Base-by-base conservation (phyloP, 2,329 filamentous ascomycete genomes). In the Leptographium lundbergii region DNA sequence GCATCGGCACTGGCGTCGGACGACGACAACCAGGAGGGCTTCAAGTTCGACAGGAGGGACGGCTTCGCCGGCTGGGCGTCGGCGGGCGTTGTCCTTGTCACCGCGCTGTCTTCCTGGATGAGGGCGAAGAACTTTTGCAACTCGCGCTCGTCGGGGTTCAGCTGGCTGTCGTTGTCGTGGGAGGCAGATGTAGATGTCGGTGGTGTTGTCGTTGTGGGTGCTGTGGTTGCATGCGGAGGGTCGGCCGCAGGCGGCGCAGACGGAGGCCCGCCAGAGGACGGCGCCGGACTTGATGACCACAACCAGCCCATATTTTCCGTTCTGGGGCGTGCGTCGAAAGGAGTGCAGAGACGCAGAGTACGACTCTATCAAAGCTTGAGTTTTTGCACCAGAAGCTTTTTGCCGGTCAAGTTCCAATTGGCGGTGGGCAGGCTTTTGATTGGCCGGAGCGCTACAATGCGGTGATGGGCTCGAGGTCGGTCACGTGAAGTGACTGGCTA, bases 261-360 rank as follows among this genome's bases (percentile, higher is more conserved):
- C 54, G 45, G 56, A 19, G 54, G 22, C 24, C n/a, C 27, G 6
- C 50, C 24, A 39, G 64, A 55, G 22, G 73, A 61, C 19, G 72
- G 62, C 19, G 47, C 2, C n/a, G 70, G 63, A 6, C 72, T 74
- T 61, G 78, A 74, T 61, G 78, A 74, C 80, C 81, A 85, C 62
- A 84, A 73, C 82, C 82, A 86, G 64, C 81, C 81, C 82, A 86
- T 86, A 0, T 29, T 56, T 13, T 17, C 17, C 22, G 36, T 36
- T n/a, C 10, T 54, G n/a, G 32, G 14, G 51, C 34, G 11, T 4
- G 50, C 14, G 14, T 6, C 27, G 51, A 36, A 29, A 25, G 13
- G 32, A 27, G 48, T 24, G 25, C 13, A 29, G 4, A 9, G 22
- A 24, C 13, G n/a, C 47, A 14, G 7, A 19, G 17, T 25, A 7